A percentile compares a stretch with the other conserved stretches of the same genome.
Conservation (phyloP, 768 basidiomycete species). For the Tylopilus plumbeoviolaceoides region DNA sequence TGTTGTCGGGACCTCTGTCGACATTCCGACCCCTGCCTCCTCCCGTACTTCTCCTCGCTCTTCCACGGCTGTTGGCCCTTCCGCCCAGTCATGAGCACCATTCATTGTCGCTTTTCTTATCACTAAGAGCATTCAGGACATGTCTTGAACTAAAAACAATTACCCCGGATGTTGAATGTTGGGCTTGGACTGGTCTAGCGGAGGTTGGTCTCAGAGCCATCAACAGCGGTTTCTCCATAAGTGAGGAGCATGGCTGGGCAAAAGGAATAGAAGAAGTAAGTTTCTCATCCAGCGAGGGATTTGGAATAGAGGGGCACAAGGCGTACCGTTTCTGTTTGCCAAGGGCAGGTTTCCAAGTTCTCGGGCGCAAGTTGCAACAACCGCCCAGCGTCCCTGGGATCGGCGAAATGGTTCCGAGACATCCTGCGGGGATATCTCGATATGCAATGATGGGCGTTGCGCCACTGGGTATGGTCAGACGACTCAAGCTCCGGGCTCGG, state of each 20-base stretch:
- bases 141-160: conserved; percentile 51
- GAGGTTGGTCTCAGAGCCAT: conserved; percentile 64
- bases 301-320: not conserved
- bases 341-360: not conserved
- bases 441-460: too few relatives aligned
- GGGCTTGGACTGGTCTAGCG: conserved; percentile 65
- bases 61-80: conserved; percentile 58
- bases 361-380: not conserved
- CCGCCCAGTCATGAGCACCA: conserved; percentile 62
- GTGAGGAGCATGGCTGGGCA: conserved; percentile 41
- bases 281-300: not conserved
- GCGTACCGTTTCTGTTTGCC: not conserved
- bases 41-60: conserved; percentile 51
- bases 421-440: not conserved
- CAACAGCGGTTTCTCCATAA: conserved; percentile 38
- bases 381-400: not conserved
- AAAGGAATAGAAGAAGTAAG: conserved; percentile 47
- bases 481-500: not conserved
- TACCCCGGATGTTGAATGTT: conserved; percentile 58
- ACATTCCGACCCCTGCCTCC: conserved; percentile 35
- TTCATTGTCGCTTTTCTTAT: conserved; percentile 50
- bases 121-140: conserved; percentile 50
- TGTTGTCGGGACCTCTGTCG: not conserved
- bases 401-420: not conserved
- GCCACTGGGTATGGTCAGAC: not conserved